Conservation (phyloP, 176 grass and related monocot genomes). For the Eragrostis nindensis region DNA sequence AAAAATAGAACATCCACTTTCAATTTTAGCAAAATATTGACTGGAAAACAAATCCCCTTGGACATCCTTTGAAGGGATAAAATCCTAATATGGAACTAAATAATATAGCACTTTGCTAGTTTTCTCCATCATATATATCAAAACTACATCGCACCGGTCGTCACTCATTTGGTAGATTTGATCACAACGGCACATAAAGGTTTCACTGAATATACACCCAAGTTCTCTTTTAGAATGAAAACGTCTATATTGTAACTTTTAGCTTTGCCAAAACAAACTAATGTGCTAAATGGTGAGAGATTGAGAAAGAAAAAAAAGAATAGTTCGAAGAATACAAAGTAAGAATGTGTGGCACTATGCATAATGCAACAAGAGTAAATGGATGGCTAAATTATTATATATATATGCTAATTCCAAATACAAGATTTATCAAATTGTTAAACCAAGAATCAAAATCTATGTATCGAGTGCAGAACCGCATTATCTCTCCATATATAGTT, state of each 20-base stretch:
- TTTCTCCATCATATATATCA: no score
- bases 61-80: neutral
- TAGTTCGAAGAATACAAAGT: neutral
- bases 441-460: neutral
- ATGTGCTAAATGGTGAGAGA: neutral
- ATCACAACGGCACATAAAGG: neutral
- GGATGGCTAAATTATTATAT: neutral
- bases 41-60: neutral
- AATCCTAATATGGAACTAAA: neutral
- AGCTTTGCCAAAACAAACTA: neutral
- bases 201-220: neutral
- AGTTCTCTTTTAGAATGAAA: neutral
- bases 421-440: neutral
- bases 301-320: neutral
- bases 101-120: no score
- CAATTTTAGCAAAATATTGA: neutral
- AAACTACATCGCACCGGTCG: neutral
- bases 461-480: neutral
- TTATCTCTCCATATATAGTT: neutral
- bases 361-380: neutral
- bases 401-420: no score
- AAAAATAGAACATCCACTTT: neutral
- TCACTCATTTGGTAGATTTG: no score
- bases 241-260: neutral
- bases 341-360: no score